Base-by-base conservation (phyloP, 2,329 filamentous ascomycete species). In the Elsinoe fawcettii region DNA sequence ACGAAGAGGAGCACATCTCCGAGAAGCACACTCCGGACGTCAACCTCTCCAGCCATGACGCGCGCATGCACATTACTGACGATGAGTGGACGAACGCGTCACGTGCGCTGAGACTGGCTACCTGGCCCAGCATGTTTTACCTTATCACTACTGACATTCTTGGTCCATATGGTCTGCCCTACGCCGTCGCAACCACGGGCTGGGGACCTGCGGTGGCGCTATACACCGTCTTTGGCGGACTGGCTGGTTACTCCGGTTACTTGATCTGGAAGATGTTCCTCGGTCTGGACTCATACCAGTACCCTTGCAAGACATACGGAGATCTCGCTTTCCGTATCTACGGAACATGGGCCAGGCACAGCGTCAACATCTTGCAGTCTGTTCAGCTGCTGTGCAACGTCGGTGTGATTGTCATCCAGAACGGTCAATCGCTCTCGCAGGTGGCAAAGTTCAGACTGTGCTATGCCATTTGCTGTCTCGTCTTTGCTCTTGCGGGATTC, bases 361-460 rank as follows among this genome's bases (percentile, higher is more conserved):
- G 70, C 6, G 66, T 71, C 49, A 74, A 74, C 59, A 46, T 70
- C 16, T 62, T 74, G 41, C 73, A 75, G 54, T 65, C 67, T 30
- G 56, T 73, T 39, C 68, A 70, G 59, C 62, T 74, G 27, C 63
- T 83, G 8, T 71, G 81, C 37, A 77, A 77, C 44, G 77, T 81
- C 1, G 73, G 75, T 1, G 71, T 80, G 36, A 70, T 81, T 39
- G 74, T 81, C 44, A 73, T 84, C 32, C 70, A 68, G 51, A 79
- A 76, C 55, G 78, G 79, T 3, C 74, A 81, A 63, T 73, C 74
- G 11, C 74, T 82, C 22, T 78, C 75, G 0, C 77, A 82, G 62
- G 70, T 79, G 36, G 74, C 76, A 4, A 59, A 59, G 18, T 56
- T 58, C 54, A 69, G 68, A 0, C 46, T 62, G 14, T 62, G 60